Evolutionary conservation across 768 basidiomycete genomes (phyloP), one percentile per base, ranked within the genome.

Genomic region (Mycena rebaudengoi): DNA sequence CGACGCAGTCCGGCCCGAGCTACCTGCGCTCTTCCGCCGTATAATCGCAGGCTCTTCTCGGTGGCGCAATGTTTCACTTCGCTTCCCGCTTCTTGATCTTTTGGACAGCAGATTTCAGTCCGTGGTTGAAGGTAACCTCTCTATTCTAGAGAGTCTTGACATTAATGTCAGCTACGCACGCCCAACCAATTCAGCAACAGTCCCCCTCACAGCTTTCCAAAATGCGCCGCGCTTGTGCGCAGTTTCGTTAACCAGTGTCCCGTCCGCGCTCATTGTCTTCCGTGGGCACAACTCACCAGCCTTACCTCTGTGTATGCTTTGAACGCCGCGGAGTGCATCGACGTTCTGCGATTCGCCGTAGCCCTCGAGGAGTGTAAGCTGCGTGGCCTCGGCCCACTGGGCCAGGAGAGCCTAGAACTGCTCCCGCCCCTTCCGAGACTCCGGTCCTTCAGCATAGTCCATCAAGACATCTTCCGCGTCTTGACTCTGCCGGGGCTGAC

Each of bases 331-430:
- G 30, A 44, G 8, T 60, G 59, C 25, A 6, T 52, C 7, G n/a
- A 53, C 4, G 43, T 60, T 26, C 30, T 60, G 23, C 41, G 13
- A 8, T 29, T 1, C 10, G 43, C 59, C 0, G 25, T 28, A 29
- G 33, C 32, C 0, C 59, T 60, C n/a, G 33, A 51, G 5, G 40
- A 52, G n/a, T 60, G 59, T n/a, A 45, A 26, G 16, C 29, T 52
- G 28, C 18, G 2, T 23, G 5, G 16, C 3, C 11, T 33, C 10
- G 1, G 13, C 7, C 18, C 10, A 23, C 12, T 50, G 4, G 28
- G 41, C 16, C 26, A 32, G 0, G n/a, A n/a, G n/a, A n/a, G n/a
- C n/a, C n/a, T n/a, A n/a, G n/a, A n/a, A n/a, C n/a, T n/a, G n/a
- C n/a, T n/a, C n/a, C n/a, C n/a, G n/a, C n/a, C n/a, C n/a, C n/a